Conservation (phyloP, 179 eudicot species). For the Vitellaria paradoxa region DNA sequence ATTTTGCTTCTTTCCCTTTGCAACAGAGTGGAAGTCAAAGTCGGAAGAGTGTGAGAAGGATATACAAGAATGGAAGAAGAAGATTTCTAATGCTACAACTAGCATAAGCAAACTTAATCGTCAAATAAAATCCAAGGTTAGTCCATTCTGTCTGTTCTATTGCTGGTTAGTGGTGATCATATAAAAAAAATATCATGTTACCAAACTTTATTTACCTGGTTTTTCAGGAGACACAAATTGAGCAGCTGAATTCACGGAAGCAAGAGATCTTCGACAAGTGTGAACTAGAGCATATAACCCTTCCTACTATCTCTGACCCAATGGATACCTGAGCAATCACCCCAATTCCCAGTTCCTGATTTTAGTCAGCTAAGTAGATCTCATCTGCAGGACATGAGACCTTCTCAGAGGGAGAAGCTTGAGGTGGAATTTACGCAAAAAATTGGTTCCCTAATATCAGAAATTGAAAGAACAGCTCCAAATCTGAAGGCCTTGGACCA, state of each 20-base stretch:
- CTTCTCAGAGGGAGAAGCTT: conserved; percentile 81
- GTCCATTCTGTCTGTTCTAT: background rate
- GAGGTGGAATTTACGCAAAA: conserved; percentile 82
- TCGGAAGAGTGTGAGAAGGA: conserved; percentile 80
- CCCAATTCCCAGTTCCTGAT: conserved; percentile 57
- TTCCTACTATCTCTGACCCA: conserved; percentile 74
- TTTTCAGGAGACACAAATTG: conserved; percentile 73
- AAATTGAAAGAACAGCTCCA: conserved; percentile 93
- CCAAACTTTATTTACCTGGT: conserved; percentile 11
- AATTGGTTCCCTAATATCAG: conserved; percentile 64
- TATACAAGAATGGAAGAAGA: conserved; percentile 75
- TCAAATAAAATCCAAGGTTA: conserved; percentile 79
- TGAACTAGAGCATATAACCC: conserved; percentile 73
- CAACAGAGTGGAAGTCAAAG: conserved; percentile 74
- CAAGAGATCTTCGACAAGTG: conserved; percentile 88
- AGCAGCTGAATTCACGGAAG: conserved; percentile 59
- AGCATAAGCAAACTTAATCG: conserved; percentile 73
- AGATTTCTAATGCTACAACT: conserved; percentile 81
- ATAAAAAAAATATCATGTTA: background rate
- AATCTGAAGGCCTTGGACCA: conserved; percentile 96
- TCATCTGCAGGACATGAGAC: conserved; percentile 59
- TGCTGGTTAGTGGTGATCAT: background rate
- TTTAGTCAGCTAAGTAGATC: conserved; percentile 76
- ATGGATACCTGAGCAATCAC: conserved; percentile 73
- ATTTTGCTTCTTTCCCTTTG: background rate